Conservation (phyloP, 352 stramenopile species). For the Phytophthora melonis region DNA sequence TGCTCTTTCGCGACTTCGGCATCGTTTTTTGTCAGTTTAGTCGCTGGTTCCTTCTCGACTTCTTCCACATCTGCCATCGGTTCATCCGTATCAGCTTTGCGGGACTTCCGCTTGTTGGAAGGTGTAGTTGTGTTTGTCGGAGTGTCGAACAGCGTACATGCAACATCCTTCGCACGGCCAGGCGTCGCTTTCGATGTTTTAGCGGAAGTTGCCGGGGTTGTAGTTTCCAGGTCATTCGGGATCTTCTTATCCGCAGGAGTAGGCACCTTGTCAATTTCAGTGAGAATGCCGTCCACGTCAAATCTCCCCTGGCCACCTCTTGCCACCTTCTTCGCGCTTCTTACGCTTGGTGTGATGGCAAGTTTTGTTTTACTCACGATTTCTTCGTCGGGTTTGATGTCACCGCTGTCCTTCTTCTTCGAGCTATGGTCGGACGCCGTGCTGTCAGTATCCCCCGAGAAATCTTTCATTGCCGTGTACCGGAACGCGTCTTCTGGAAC, state of each 20-base stretch:
- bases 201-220: slow-evolving; percentile 15
- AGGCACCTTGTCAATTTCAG: slow-evolving; percentile 61
- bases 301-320: slow-evolving; percentile 48
- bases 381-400: slow-evolving; percentile 27
- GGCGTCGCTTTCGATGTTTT: slow-evolving; percentile 22
- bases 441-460: slow-evolving; percentile 35
- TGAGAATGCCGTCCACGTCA: slow-evolving; percentile 66
- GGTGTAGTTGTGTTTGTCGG: slow-evolving; percentile 44
- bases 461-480: slow-evolving; percentile 42
- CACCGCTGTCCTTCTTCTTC: slow-evolving; percentile 37
- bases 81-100: slow-evolving; percentile 24
- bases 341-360: slow-evolving; percentile 31
- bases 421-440: slow-evolving; percentile 29
- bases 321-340: slow-evolving; percentile 40
- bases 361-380: slow-evolving; percentile 38
- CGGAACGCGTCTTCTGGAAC: slow-evolving; percentile 63
- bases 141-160: slow-evolving; percentile 68
- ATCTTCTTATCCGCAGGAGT: slow-evolving; percentile 50
- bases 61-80: slow-evolving; percentile 14
- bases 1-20: slow-evolving; percentile 29
- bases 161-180: slow-evolving; percentile 41
- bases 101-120: slow-evolving; percentile 28
- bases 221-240: slow-evolving; percentile 9
- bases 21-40: slow-evolving; percentile 16
- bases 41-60: slow-evolving; percentile 36